Conservation (phyloP, 768 basidiomycete species). For the Jaapia argillacea region DNA sequence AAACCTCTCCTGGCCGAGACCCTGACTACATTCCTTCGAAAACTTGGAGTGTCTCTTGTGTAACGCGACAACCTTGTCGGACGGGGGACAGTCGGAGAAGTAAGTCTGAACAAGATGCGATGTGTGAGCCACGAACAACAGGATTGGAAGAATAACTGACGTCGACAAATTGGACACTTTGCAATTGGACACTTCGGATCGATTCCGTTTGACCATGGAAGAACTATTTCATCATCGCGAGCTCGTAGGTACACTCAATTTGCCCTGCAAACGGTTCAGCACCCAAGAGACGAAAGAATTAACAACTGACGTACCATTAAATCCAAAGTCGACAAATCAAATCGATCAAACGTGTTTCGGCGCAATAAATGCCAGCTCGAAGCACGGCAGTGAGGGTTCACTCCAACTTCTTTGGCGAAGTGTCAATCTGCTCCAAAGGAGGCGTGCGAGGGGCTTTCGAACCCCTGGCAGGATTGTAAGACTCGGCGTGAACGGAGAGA, state of each 20-base stretch:
- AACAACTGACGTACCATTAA: constrained; percentile 51
- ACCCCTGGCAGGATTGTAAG: constrained; percentile 47
- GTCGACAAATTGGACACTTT: constrained; percentile 81
- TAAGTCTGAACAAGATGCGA: constrained; percentile 43
- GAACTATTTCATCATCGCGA: constrained; percentile 96
- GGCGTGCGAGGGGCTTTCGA: constrained; percentile 12
- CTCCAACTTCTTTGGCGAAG: constrained; percentile 90
- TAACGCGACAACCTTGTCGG: constrained; percentile 66
- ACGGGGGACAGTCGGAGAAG: constrained; percentile 66
- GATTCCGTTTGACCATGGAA: constrained; percentile 94
- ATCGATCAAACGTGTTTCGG: constrained; percentile 92
- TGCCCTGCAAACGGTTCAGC: constrained; percentile 35
- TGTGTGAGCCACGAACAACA: not conserved
- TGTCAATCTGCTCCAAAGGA: constrained; percentile 48
- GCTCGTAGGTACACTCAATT: constrained; percentile 93
- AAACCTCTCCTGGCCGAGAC: constrained; percentile 84
- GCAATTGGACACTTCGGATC: constrained; percentile 80
- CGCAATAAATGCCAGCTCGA: constrained; percentile 82
- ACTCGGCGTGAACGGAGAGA: constrained; percentile 72
- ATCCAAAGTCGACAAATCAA: constrained; percentile 94
- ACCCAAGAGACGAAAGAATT: not conserved
- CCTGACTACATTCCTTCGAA: constrained; percentile 84
- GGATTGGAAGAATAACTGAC: constrained; percentile 22
- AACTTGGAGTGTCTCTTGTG: constrained; percentile 68
- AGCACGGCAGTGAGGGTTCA: constrained; percentile 86